Conservation (phyloP, 805 yeast genomes). For the Saccharomycopsis sp. region DNA sequence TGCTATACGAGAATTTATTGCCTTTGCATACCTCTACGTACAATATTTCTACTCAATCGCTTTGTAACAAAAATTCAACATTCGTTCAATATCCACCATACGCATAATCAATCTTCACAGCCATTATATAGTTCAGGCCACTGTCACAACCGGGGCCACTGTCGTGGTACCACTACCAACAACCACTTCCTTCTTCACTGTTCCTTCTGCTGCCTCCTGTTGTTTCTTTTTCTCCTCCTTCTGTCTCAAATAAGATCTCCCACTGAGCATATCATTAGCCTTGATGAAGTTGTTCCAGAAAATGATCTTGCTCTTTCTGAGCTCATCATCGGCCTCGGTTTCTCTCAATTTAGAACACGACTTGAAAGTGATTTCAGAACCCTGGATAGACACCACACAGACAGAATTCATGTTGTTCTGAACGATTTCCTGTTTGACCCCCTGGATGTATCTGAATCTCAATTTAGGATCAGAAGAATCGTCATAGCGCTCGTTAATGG, state of each 20-base stretch:
- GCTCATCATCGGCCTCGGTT: conserved; percentile 49
- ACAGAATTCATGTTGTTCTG: conserved; percentile 38
- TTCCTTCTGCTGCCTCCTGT: neutral
- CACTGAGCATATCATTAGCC: conserved; percentile 66
- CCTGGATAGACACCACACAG: conserved; percentile 66
- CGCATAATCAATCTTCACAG: no score
- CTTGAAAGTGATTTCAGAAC: conserved; percentile 54
- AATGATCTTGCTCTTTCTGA: conserved; percentile 59
- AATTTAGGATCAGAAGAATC: conserved; percentile 38
- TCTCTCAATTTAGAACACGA: conserved; percentile 51
- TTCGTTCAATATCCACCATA: no score
- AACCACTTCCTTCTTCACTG: neutral
- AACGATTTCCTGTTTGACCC: conserved; percentile 40
- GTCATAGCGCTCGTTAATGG: conserved; percentile 17
- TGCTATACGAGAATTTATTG: no score
- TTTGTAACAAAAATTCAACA: no score
- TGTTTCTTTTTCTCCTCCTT: neutral
- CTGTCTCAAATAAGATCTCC: conserved; percentile 49
- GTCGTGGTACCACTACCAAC: neutral
- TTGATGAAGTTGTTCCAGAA: conserved; percentile 62
- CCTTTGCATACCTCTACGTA: no score
- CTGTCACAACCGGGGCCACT: neutral
- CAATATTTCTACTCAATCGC: no score
- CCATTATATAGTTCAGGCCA: no score
- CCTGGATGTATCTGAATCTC: conserved; percentile 46